Evolutionary conservation across 2,329 filamentous ascomycete genomes (phyloP).

Genomic region (Talaromyces pinophilus): DNA sequence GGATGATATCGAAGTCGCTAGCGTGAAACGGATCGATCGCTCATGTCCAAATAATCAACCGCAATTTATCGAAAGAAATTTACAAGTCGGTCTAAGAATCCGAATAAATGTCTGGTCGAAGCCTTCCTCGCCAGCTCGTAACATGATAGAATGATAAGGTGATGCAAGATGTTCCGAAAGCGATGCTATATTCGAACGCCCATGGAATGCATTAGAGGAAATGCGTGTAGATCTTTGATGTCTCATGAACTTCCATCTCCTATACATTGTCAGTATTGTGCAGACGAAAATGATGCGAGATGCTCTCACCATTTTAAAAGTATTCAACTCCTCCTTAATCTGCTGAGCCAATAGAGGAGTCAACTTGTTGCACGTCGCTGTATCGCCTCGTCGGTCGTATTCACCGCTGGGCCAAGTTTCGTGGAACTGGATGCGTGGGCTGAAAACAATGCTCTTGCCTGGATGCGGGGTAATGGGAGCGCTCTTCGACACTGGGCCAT

Average conservation of each 20-base stretch:
- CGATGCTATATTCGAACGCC: conserved; percentile 29
- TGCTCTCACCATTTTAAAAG: conserved; percentile 90
- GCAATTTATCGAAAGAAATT: conserved; percentile 21
- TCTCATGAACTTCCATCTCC: conserved; percentile 99
- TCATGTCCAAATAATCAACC: conserved; percentile 20
- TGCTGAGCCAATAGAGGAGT: conserved; percentile 97
- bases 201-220: conserved; percentile 70
- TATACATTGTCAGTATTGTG: conserved; percentile 46
- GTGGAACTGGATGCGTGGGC: conserved; percentile 88
- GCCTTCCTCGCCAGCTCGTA: conserved; percentile 17
- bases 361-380: conserved; percentile 95
- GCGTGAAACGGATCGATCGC: conserved; percentile 18
- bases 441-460: conserved; percentile 69
- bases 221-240: conserved; percentile 98
- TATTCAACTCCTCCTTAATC: conserved; percentile 99
- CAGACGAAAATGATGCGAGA: neutral
- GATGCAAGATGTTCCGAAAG: conserved; percentile 18
- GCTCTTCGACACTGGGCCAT: conserved; percentile 72
- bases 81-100: conserved; percentile 22
- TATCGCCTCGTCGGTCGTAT: conserved; percentile 92
- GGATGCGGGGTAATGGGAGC: conserved; percentile 51
- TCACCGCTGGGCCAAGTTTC: conserved; percentile 96
- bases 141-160: conserved; percentile 9
- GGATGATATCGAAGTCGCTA: conserved; percentile 12
- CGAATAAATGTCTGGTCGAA: conserved; percentile 18